Evolutionary conservation across 306 rosid species (phyloP).

Genomic region (Ormosia semicastrata): DNA sequence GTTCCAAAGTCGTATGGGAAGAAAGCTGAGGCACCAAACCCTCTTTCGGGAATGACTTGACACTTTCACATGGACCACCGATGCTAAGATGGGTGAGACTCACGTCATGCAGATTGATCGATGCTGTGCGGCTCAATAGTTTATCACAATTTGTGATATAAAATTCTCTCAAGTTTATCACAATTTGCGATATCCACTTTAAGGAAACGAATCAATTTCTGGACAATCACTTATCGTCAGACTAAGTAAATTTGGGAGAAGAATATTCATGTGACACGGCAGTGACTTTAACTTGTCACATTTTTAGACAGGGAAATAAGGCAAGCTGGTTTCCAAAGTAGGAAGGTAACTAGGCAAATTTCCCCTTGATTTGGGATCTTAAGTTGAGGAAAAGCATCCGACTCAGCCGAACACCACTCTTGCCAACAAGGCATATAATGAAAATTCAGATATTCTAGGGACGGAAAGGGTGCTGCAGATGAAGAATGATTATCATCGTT

Average conservation of each 20-base stretch:
- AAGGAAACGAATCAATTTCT: not conserved
- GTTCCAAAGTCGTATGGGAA: too few species aligned
- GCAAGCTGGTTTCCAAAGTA: too few species aligned
- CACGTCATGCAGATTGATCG: not conserved
- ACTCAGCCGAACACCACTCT: not conserved
- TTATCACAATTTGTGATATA: not conserved
- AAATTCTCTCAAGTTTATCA: not conserved
- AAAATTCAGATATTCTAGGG: not conserved
- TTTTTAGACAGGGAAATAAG: not conserved
- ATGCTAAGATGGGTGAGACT: too few species aligned
- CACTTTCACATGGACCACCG: too few species aligned
- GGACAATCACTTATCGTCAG: accelerated
- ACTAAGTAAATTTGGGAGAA: not conserved
- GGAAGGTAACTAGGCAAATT: too few species aligned
- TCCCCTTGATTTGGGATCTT: too few species aligned
- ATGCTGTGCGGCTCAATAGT: not conserved
- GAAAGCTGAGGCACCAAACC: too few species aligned
- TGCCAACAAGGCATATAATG: not conserved
- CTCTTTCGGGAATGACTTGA: too few species aligned
- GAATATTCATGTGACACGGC: not conserved
- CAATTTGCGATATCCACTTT: not conserved
- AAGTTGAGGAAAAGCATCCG: too few species aligned
- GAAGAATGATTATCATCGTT: not conserved
- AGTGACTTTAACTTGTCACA: not conserved
- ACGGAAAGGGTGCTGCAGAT: not conserved